Base-by-base conservation (phyloP, 2,329 filamentous ascomycete species). In the Aspergillus sp. region DNA sequence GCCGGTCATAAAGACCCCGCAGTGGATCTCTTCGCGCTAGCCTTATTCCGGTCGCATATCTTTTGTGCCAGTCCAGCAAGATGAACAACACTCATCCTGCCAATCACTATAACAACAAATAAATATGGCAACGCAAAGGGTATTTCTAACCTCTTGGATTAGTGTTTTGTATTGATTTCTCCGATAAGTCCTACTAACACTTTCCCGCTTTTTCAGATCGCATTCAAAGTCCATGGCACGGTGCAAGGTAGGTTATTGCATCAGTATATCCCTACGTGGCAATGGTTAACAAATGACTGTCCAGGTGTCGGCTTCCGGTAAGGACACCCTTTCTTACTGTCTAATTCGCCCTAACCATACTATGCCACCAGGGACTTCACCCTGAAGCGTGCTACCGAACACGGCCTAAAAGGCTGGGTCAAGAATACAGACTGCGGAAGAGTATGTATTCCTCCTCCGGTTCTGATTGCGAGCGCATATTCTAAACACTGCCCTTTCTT, bases 181-280 rank as follows among this genome's bases (percentile, higher is more conserved):
- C 4, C 4, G 27, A 11, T 31, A 31, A 31, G 27, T 31, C 9
- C 11, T 8, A 44, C 57, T 61, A 37, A 64, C 50, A 9, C 35
- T 50, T 44, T 21, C 15, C 63, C 52, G 27, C 35, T 43, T 44
- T 17, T 14, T 12, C 60, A 77, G 75, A 64, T 76, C 59, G 70
- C 71, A 47, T 77, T 76, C 63, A 72, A 69, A 61, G 87, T 86
- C 57, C 85, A 90, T 65, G 88, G 88, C 54, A 81, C 81, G 40
- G 89, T 91, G 12, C 88, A 91, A 82, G 88, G 88, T 87, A 43
- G 25, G n/a, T 23, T 33, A n/a, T n/a, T 15, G 14, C 15, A 17
- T 43, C 17, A 37, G 27, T 17, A 8, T n/a, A 14, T 37, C 8
- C 14, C 37, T 43, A 17, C 14, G 17, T 17, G 33, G 11, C 31